Evolutionary conservation across 768 basidiomycete genomes (phyloP).

Genomic region (Xerocomus potaroensis): DNA sequence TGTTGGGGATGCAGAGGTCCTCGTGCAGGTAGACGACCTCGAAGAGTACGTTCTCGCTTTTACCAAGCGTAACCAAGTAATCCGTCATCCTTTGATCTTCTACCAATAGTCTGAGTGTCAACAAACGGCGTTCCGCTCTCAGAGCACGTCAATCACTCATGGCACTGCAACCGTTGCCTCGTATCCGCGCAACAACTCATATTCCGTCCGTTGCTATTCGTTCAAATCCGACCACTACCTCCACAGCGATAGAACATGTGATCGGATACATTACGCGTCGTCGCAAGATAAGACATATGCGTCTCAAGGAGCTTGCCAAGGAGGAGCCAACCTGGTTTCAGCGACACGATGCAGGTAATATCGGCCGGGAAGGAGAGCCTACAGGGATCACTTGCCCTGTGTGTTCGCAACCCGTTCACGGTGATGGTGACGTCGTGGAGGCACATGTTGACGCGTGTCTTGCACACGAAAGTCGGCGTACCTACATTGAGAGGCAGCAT

Average conservation of each 20-base stretch:
- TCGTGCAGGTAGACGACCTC: constrained; percentile 44
- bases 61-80: constrained; percentile 13
- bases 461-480: constrained; percentile 45
- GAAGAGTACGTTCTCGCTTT: constrained; percentile 43
- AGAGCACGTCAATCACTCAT: constrained; percentile 39
- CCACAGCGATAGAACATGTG: constrained; percentile 43
- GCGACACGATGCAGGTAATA: constrained; percentile 21
- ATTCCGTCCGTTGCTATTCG: constrained; percentile 12
- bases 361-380: constrained; percentile 33
- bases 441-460: constrained; percentile 83
- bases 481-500: constrained; percentile 31
- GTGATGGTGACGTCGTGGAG: constrained; percentile 69
- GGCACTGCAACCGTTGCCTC: constrained; percentile 21
- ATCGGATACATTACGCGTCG: constrained; percentile 62
- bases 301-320: constrained; percentile 61
- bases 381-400: constrained; percentile 64
- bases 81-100: constrained; percentile 29
- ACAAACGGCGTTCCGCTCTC: constrained; percentile 40
- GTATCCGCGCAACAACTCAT: constrained; percentile 22
- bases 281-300: constrained; percentile 63
- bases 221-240: constrained; percentile 21
- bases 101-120: constrained; percentile 15
- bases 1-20: constrained; percentile 57
- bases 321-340: constrained; percentile 45
- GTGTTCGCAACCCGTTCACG: constrained; percentile 52